Conservation (phyloP, 805 yeast species). For the Saturnispora mendoncae region DNA sequence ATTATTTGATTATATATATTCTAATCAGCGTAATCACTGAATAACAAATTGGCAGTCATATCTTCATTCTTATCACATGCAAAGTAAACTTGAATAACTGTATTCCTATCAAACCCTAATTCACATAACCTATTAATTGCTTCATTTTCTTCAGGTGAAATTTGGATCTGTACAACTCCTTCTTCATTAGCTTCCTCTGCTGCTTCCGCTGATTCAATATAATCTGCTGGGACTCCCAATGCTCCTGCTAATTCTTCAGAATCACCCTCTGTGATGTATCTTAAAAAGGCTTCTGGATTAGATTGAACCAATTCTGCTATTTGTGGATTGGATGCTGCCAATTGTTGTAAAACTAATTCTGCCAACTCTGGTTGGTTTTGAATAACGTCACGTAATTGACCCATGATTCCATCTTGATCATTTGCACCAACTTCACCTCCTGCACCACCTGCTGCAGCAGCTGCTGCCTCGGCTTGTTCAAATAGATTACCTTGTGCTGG, state of each 20-base stretch:
- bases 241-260: slow-evolving; percentile 42
- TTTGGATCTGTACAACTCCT: slow-evolving; percentile 31
- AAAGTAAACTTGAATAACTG: slow-evolving; percentile 88
- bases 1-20: not conserved
- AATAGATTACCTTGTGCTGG: slow-evolving; percentile 38
- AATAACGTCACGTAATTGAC: slow-evolving; percentile 65
- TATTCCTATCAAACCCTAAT: slow-evolving; percentile 81
- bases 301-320: slow-evolving; percentile 69
- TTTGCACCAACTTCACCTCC: slow-evolving; percentile 24
- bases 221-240: slow-evolving; percentile 34
- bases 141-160: slow-evolving; percentile 76
- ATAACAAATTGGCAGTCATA: slow-evolving; percentile 86
- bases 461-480: slow-evolving; percentile 42
- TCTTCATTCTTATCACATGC: slow-evolving; percentile 98
- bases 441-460: slow-evolving; percentile 26
- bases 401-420: slow-evolving; percentile 32
- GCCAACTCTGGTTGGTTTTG: slow-evolving; percentile 83
- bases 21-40: slow-evolving; percentile 43
- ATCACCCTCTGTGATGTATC: slow-evolving; percentile 58
- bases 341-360: slow-evolving; percentile 72
- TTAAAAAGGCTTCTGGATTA: slow-evolving; percentile 85
- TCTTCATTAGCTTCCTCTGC: slow-evolving; percentile 29
- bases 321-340: slow-evolving; percentile 77
- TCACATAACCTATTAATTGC: slow-evolving; percentile 89
- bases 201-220: slow-evolving; percentile 29